Evolutionary conservation across 257 asterid genomes (phyloP).

Genomic region (Buddleja alternifolia): DNA sequence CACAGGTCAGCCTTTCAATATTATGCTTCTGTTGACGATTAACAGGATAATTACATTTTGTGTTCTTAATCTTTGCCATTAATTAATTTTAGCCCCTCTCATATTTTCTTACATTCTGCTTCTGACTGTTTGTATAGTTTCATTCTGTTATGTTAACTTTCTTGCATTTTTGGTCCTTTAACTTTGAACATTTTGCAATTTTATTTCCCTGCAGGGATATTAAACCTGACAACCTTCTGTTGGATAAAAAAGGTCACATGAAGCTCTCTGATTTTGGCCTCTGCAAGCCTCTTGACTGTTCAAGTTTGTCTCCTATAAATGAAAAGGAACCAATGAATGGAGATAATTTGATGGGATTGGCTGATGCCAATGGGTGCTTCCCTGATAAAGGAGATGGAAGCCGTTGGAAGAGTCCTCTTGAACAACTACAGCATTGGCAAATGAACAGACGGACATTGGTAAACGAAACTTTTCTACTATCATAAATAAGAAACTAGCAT

Average conservation of each 20-base stretch:
- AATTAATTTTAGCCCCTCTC: no score
- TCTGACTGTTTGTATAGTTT: no score
- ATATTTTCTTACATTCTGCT: no score
- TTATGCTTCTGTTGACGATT: no score
- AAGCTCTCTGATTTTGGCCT: conserved; percentile 69
- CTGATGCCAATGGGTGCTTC: conserved; percentile 27
- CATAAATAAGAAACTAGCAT: no score
- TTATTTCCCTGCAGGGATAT: conserved; percentile 65
- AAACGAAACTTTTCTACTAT: no score
- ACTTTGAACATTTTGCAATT: no score
- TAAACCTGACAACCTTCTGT: conserved; percentile 65
- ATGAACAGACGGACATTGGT: conserved; percentile 56
- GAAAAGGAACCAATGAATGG: conserved; percentile 30
- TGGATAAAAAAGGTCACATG: conserved; percentile 66
- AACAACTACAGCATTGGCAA: conserved; percentile 65
- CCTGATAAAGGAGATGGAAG: conserved; percentile 50
- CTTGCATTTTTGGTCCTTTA: no score
- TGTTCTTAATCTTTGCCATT: no score
- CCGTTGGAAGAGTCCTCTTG: conserved; percentile 49
- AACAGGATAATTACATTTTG: no score
- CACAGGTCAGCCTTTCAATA: conserved; percentile 42
- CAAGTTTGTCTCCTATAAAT: no score
- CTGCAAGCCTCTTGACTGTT: conserved; percentile 59
- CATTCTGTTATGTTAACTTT: no score
- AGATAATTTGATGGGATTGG: conserved; percentile 11